Percentiles rank a stretch among this genome's conserved stretches.
phyloP scores from a whole-genome alignment of 1,284 basidiomycete species.

The Fomitiporia mediterranea region DNA sequence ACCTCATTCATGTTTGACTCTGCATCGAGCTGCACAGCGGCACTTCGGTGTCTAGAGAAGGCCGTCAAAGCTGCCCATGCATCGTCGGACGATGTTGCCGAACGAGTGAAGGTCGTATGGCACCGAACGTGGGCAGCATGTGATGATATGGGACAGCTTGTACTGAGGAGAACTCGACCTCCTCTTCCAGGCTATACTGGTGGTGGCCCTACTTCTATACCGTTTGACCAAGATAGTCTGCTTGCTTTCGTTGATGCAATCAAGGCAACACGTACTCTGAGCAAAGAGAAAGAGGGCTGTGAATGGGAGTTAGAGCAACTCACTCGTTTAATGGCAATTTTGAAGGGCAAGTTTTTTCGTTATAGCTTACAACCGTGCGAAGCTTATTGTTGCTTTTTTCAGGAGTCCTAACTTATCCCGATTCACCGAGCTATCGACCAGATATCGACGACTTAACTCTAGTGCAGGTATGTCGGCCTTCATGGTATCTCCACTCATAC shows the following conservation, averaged over 20 bases:
- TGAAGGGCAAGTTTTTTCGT: conserved; percentile 56
- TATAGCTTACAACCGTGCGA: not conserved
- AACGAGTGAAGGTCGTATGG: conserved; percentile 46
- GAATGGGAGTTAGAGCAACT: conserved; percentile 66
- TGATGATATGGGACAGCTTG: conserved; percentile 57
- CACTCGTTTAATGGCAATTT: conserved; percentile 64
- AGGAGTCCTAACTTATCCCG: conserved; percentile 78
- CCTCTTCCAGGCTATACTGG: conserved; percentile 23
- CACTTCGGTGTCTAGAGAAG: conserved; percentile 77
- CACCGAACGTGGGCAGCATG: conserved; percentile 71
- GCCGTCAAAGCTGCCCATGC: conserved; percentile 55
- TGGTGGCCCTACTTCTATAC: conserved; percentile 27
- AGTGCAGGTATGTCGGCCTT: conserved; percentile 55
- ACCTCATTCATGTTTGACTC: conserved; percentile 67
- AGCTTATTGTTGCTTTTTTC: conserved; percentile 11
- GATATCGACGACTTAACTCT: conserved; percentile 84
- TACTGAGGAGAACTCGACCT: conserved; percentile 33
- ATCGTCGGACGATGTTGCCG: conserved; percentile 37
- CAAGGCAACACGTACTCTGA: conserved; percentile 50
- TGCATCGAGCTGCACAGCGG: conserved; percentile 69
- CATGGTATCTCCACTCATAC: conserved; percentile 1
- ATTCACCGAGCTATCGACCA: conserved; percentile 81
- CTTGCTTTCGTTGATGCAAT: conserved; percentile 76
- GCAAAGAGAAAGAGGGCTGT: conserved; percentile 40
- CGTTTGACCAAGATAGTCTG: conserved; percentile 86